Percentiles rank a stretch among this genome's conserved stretches.
phyloP scores from a whole-genome alignment of 2,329 filamentous ascomycete species.

The Sphaceloma murrayae region DNA sequence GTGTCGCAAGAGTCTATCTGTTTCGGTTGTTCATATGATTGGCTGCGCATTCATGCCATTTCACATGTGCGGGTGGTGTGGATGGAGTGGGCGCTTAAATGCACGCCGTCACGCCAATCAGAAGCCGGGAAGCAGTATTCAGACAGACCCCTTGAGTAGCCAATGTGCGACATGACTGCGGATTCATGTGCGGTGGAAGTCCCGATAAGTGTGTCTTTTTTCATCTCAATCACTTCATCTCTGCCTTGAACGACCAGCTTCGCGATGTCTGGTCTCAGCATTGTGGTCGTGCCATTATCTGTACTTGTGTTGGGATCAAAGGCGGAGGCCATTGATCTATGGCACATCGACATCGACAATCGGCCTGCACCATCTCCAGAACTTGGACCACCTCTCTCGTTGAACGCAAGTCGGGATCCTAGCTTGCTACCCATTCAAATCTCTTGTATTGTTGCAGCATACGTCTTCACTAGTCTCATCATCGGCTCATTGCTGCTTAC shows the following conservation, averaged over 20 bases:
- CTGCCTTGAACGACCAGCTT: background rate
- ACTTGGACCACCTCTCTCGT: constrained; percentile 51
- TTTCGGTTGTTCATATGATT: background rate
- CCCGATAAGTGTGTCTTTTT: background rate
- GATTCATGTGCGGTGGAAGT: constrained; percentile 7
- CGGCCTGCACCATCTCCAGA: constrained; percentile 50
- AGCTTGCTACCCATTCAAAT: constrained; percentile 69
- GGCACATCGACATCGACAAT: constrained; percentile 42
- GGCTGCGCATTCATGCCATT: background rate
- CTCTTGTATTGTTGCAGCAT: constrained; percentile 72
- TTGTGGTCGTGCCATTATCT: background rate
- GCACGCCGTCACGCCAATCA: constrained; percentile 12
- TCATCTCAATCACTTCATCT: background rate
- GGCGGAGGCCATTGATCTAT: constrained; percentile 21
- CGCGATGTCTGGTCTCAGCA: background rate
- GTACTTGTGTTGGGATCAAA: background rate
- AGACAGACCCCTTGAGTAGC: background rate
- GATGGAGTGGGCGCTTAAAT: constrained; percentile 10
- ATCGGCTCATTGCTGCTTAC: constrained; percentile 53
- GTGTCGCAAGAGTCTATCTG: too few species aligned
- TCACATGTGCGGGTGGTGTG: background rate
- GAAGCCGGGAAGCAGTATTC: background rate
- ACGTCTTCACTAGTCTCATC: constrained; percentile 66
- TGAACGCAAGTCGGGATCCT: constrained; percentile 50
- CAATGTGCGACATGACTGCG: constrained; percentile 6